These are phyloP conservation scores for Chaetomium sp. DNA, from an alignment of 2,329 filamentous ascomycete species.

Conservation along the genomic window DNA sequence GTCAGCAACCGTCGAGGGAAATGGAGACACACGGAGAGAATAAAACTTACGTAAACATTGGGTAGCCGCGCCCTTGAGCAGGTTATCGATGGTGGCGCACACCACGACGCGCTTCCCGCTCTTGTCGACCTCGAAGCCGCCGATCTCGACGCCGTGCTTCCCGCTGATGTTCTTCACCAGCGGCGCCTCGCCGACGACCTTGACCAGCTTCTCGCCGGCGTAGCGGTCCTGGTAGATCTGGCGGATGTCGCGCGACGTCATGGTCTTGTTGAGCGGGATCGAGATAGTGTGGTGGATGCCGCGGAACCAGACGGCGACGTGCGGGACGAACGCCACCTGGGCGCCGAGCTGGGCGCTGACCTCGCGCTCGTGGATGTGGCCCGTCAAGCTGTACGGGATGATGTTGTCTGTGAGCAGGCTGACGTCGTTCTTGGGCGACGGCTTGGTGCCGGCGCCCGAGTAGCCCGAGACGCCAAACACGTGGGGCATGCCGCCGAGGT, in stretches of 20 bases:
- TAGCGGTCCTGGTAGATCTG: conserved; percentile 96
- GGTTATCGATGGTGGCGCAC: conserved; percentile 89
- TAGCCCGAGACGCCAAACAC: conserved; percentile 93
- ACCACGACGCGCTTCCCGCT: conserved; percentile 91
- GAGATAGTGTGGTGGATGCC: conserved; percentile 91
- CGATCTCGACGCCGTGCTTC: conserved; percentile 90
- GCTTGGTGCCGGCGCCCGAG: conserved; percentile 93
- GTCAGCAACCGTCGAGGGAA: conserved; percentile 18
- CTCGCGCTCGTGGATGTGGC: conserved; percentile 93
- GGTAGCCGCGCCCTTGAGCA: conserved; percentile 89
- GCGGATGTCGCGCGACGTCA: conserved; percentile 89
- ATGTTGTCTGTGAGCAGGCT: conserved; percentile 81
- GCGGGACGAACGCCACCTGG: conserved; percentile 82
- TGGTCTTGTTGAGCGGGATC: conserved; percentile 80
- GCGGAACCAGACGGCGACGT: conserved; percentile 96
- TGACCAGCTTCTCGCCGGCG: conserved; percentile 92
- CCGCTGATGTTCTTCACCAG: conserved; percentile 81
- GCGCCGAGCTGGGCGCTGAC: conserved; percentile 77
- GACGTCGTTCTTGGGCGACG: conserved; percentile 90
- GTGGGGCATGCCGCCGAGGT: conserved; percentile 76
- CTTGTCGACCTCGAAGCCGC: conserved; percentile 90
- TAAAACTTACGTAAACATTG: conserved; percentile 80
- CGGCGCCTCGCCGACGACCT: conserved; percentile 85
- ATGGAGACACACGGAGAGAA: not conserved
- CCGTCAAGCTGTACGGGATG: conserved; percentile 87